These are phyloP conservation scores for Trametes polyzona DNA, from an alignment of 1,284 basidiomycete species.

Conservation along the genomic window DNA sequence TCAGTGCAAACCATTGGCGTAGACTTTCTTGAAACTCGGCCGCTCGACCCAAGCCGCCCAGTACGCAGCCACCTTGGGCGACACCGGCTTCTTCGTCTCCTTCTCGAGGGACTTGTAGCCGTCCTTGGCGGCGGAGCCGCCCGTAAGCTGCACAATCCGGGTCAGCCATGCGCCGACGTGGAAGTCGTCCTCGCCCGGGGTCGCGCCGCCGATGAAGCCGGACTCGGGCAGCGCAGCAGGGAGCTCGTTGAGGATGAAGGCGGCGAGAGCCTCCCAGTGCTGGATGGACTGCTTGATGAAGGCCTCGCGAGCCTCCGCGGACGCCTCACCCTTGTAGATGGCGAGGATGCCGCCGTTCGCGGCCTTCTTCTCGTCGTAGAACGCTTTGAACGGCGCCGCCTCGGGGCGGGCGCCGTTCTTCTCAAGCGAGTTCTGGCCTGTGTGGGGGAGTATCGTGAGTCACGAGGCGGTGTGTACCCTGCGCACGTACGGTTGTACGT, in stretches of 20 bases:
- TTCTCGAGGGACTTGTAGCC: slow-evolving; percentile 44
- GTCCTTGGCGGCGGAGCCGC: slow-evolving; percentile 40
- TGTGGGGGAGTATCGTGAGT: neutral
- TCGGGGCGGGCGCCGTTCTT: slow-evolving; percentile 46
- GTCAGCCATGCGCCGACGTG: slow-evolving; percentile 58
- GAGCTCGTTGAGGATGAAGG: slow-evolving; percentile 47
- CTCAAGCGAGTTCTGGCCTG: slow-evolving; percentile 49
- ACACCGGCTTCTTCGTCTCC: slow-evolving; percentile 43
- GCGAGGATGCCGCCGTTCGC: slow-evolving; percentile 51
- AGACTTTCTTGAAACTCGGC: slow-evolving; percentile 62
- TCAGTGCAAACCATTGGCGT: slow-evolving; percentile 51
- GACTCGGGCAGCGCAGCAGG: slow-evolving; percentile 44
- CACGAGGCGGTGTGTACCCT: neutral
- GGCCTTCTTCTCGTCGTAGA: slow-evolving; percentile 55
- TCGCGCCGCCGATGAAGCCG: slow-evolving; percentile 52
- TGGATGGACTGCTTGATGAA: slow-evolving; percentile 46
- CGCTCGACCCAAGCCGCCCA: slow-evolving; percentile 56
- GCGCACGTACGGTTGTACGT: slow-evolving; percentile 32
- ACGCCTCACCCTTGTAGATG: slow-evolving; percentile 45
- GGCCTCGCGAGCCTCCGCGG: slow-evolving; percentile 39
- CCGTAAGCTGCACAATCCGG: slow-evolving; percentile 43
- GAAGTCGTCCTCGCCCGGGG: slow-evolving; percentile 58
- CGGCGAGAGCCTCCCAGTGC: slow-evolving; percentile 45
- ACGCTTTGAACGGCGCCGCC: slow-evolving; percentile 49
- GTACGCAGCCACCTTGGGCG: slow-evolving; percentile 46